Percentiles rank a stretch among this genome's conserved stretches.
These are phyloP conservation scores for Russula sp. DNA, from an alignment of 768 basidiomycete genomes.

Conservation along the genomic window DNA sequence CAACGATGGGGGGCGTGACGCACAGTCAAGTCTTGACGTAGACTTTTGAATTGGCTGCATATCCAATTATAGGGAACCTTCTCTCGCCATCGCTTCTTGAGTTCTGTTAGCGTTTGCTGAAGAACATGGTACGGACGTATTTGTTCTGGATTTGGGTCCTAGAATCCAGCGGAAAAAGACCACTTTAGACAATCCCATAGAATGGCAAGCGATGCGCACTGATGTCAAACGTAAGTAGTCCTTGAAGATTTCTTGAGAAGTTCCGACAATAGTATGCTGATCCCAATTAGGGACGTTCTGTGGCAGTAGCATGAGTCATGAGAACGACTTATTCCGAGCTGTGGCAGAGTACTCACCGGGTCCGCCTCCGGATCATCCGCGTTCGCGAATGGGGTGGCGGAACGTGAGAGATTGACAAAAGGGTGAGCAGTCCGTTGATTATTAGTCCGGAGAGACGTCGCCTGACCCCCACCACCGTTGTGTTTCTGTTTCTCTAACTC, in stretches of 20 bases:
- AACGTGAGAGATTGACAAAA: constrained; percentile 41
- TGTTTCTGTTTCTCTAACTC: constrained; percentile 74
- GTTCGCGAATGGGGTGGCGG: constrained; percentile 49
- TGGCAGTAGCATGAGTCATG: not conserved
- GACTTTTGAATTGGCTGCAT: constrained; percentile 96
- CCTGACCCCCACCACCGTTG: constrained; percentile 36
- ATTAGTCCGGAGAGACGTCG: constrained; percentile 37
- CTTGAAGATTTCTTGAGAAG: constrained; percentile 86
- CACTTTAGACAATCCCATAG: constrained; percentile 4
- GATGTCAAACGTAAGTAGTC: constrained; percentile 93
- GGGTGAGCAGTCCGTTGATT: constrained; percentile 53
- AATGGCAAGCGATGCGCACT: constrained; percentile 44
- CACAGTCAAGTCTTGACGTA: constrained; percentile 96
- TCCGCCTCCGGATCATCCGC: constrained; percentile 70
- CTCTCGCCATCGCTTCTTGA: constrained; percentile 86
- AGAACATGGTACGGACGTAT: constrained; percentile 87
- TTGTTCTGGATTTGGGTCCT: constrained; percentile 94
- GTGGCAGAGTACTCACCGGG: constrained; percentile 49
- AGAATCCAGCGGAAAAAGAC: constrained; percentile 11
- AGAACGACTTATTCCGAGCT: not conserved
- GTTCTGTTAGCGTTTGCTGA: constrained; percentile 76
- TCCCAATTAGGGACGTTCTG: constrained; percentile 99
- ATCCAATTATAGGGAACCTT: constrained; percentile 83
- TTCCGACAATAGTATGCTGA: constrained; percentile 91
- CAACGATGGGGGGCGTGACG: constrained; percentile 38